phyloP scores from a whole-genome alignment of 768 basidiomycete genomes.

The Mycena galopus region DNA sequence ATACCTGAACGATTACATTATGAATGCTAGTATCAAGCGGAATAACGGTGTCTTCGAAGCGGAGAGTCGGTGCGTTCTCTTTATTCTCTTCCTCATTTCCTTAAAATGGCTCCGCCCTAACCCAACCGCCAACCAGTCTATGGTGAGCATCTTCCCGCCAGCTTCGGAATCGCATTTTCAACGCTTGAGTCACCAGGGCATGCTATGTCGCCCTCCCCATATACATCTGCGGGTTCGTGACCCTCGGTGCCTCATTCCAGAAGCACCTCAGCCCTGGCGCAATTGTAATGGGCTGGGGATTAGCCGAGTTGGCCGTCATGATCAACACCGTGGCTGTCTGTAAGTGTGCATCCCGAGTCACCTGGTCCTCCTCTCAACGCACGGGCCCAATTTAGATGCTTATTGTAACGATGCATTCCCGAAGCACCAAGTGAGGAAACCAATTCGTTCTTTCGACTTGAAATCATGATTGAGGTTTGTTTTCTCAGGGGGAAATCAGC shows the following conservation, averaged over 20 bases:
- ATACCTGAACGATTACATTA: constrained; percentile 67
- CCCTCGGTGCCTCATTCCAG: constrained; percentile 64
- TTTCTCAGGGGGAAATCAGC: constrained; percentile 63
- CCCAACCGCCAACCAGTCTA: constrained; percentile 46
- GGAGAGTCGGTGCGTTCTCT: constrained; percentile 54
- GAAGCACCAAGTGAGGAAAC: constrained; percentile 45
- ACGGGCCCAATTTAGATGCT: constrained; percentile 37
- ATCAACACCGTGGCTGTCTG: constrained; percentile 59
- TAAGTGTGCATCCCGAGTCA: constrained; percentile 31
- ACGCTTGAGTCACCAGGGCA: constrained; percentile 49
- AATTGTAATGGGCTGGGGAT: constrained; percentile 71
- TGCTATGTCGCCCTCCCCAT: constrained; percentile 66
- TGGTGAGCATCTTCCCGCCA: constrained; percentile 54
- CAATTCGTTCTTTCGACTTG: not conserved
- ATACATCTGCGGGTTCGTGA: constrained; percentile 66
- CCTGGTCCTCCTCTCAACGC: not conserved
- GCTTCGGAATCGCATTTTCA: not conserved
- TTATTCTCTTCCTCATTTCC: not conserved
- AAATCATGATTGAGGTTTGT: constrained; percentile 2
- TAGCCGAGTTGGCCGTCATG: constrained; percentile 57
- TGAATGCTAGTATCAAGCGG: constrained; percentile 57
- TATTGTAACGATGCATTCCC: constrained; percentile 61
- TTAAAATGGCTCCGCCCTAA: not conserved
- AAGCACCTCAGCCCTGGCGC: constrained; percentile 60
- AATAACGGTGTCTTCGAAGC: constrained; percentile 73